These are phyloP conservation scores for Hawksworthiomyces lignivorus DNA, from an alignment of 2,329 filamentous ascomycete species.

Conservation along the genomic window DNA sequence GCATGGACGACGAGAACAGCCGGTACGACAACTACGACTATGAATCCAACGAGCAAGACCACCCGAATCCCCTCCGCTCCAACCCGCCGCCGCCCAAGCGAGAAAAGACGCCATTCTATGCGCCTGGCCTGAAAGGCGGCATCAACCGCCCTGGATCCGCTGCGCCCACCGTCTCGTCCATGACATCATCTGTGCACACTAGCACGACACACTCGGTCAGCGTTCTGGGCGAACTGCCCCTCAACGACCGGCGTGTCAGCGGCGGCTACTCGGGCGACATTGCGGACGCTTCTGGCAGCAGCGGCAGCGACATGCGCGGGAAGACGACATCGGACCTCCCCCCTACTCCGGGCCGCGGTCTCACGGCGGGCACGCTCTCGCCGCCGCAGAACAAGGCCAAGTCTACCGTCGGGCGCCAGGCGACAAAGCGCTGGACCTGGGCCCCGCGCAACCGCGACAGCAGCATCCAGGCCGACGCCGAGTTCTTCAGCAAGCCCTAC, in stretches of 20 bases:
- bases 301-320: not conserved
- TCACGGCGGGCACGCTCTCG: not conserved
- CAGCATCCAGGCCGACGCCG: slow-evolving; percentile 41
- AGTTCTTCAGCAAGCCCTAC: slow-evolving; percentile 49
- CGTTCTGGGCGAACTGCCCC: slow-evolving; percentile 35
- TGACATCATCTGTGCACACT: slow-evolving; percentile 12
- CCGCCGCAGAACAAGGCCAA: slow-evolving; percentile 1
- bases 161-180: slow-evolving; percentile 8
- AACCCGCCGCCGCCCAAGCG: slow-evolving; percentile 32
- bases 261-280: slow-evolving; percentile 22
- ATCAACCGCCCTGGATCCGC: slow-evolving; percentile 20
- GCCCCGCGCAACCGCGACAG: slow-evolving; percentile 23
- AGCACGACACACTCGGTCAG: slow-evolving; percentile 17
- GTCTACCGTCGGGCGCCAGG: slow-evolving; percentile 3
- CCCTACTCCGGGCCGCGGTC: slow-evolving; percentile 4
- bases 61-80: slow-evolving; percentile 47
- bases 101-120: slow-evolving; percentile 19
- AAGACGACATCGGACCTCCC: too few species aligned
- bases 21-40: slow-evolving; percentile 19
- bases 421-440: slow-evolving; percentile 15
- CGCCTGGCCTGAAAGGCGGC: slow-evolving; percentile 18
- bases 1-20: slow-evolving; percentile 27
- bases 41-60: slow-evolving; percentile 15
- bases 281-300: slow-evolving; percentile 5
- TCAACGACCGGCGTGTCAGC: slow-evolving; percentile 36